Conservation (phyloP, 225 moss, liverwort and hornwort species). For the Bryoerythrophyllum caledonicum region DNA sequence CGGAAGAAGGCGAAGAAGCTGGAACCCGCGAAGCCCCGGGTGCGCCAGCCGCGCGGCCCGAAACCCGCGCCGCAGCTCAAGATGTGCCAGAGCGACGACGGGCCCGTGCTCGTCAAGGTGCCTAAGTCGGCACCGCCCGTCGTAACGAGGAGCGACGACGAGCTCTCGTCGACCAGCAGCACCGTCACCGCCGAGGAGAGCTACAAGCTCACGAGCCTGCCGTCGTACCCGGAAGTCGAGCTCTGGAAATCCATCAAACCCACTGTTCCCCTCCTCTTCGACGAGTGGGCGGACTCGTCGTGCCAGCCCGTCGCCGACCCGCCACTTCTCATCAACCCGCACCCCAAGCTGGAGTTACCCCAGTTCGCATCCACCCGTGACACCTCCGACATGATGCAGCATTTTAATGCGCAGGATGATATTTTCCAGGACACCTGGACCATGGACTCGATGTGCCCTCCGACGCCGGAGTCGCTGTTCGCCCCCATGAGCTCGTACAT, state of each 20-base stretch:
- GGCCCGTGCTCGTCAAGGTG: conserved; percentile 17
- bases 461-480: conserved; percentile 25
- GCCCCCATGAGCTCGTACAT: background rate
- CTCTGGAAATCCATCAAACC: conserved; percentile 35
- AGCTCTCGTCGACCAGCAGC: conserved; percentile 33
- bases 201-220: conserved; percentile 18
- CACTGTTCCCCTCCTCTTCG: background rate
- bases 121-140: background rate
- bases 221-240: conserved; percentile 32
- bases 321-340: background rate
- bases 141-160: conserved; percentile 9
- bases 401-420: background rate
- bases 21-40: background rate
- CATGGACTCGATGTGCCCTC: conserved; percentile 12
- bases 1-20: background rate
- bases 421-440: conserved; percentile 25
- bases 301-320: background rate
- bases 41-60: conserved; percentile 39
- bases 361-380: background rate
- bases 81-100: conserved; percentile 38
- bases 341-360: background rate
- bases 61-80: conserved; percentile 34
- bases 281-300: conserved; percentile 33
- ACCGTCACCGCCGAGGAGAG: conserved; percentile 30
- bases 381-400: conserved; percentile 11